Base-by-base conservation (phyloP, 2,329 filamentous ascomycete genomes). In the Fusarium fujikuroi region DNA sequence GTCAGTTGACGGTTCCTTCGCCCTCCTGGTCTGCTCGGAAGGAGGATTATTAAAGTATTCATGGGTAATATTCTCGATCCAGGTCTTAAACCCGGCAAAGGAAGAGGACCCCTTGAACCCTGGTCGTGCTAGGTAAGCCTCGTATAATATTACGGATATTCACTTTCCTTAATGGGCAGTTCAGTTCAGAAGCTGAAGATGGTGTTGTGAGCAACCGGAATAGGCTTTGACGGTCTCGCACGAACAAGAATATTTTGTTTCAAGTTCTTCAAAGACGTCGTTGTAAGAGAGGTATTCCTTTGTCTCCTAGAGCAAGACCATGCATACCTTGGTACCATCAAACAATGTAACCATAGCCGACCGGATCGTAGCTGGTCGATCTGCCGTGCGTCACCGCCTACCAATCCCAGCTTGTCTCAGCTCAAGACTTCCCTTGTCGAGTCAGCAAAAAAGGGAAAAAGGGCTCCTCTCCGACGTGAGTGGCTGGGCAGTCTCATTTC, bases 401-500 rank as follows among this genome's bases (percentile, higher is more conserved):
- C 37, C 4, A 2, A 16, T 49, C 30, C 23, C 3, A 37, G 50
- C 18, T 16, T 19, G 25, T 36, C 39, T 60, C 32, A 32, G 34
- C 40, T 44, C 21, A 37, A 34, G 66, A 18, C 36, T 36, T 46
- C 25, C 39, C 36, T 37, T 32, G 44, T 54, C 36, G 58, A 72
- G 68, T 72, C 69, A 72, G 67, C n/a, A 28, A 60, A 40, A 56
- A 60, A 52, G 34, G 28, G 36, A 47, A 54, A 59, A 63, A 47
- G 34, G 23, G 28, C 23, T 57, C 34, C 28, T 65, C 67, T 50
- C 40, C 37, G 42, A 61, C 46, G 34, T 72, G 63, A 73, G 59
- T 73, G 71, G 70, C 59, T 53, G 36, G 49, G 32, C 28, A 54
- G 46, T 47, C 63, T 73, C 71, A 73, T 73, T 74, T 73, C 71